A percentile compares a stretch with the other conserved stretches of the same genome.
Conservation (phyloP, 2,329 filamentous ascomycete genomes). For the Claviceps capensis region DNA sequence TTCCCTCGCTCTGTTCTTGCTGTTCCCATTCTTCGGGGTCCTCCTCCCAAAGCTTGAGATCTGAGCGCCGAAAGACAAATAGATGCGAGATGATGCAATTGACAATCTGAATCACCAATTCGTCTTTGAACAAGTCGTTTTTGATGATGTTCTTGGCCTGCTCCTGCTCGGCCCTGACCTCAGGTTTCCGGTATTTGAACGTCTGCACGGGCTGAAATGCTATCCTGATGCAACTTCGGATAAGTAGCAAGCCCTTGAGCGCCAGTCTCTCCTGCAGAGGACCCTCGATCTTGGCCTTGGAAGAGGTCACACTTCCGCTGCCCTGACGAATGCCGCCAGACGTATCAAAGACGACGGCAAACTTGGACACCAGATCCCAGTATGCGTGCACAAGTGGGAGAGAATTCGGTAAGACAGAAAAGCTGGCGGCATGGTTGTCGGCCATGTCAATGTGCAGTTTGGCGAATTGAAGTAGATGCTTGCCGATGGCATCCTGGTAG, state of each 20-base stretch:
- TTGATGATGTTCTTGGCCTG: constrained; percentile 58
- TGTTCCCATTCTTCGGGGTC: constrained; percentile 94
- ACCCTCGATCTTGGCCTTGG: constrained; percentile 40
- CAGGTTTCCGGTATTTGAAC: constrained; percentile 67
- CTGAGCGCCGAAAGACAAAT: constrained; percentile 72
- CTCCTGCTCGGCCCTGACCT: constrained; percentile 64
- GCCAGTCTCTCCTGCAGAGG: constrained; percentile 65
- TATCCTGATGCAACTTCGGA: constrained; percentile 75
- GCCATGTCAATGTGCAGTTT: constrained; percentile 88
- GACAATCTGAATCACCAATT: constrained; percentile 68
- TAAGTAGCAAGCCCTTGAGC: constrained; percentile 67
- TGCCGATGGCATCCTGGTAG: constrained; percentile 55
- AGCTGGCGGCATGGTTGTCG: constrained; percentile 64
- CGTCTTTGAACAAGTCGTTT: constrained; percentile 57
- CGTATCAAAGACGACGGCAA: constrained; percentile 60
- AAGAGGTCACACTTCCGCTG: constrained; percentile 20
- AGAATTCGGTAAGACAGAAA: constrained; percentile 68
- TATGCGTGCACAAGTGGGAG: constrained; percentile 67
- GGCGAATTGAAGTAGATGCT: constrained; percentile 77
- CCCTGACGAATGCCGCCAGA: constrained; percentile 41
- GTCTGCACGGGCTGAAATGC: constrained; percentile 67
- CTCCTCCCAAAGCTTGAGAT: constrained; percentile 85
- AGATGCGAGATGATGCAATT: constrained; percentile 76
- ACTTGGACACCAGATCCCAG: constrained; percentile 67
- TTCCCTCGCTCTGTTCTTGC: constrained; percentile 69